Percentiles rank a stretch among this genome's conserved stretches.
Conservation (phyloP, 305 asterid genomes). For the Rubia tinctorum region DNA sequence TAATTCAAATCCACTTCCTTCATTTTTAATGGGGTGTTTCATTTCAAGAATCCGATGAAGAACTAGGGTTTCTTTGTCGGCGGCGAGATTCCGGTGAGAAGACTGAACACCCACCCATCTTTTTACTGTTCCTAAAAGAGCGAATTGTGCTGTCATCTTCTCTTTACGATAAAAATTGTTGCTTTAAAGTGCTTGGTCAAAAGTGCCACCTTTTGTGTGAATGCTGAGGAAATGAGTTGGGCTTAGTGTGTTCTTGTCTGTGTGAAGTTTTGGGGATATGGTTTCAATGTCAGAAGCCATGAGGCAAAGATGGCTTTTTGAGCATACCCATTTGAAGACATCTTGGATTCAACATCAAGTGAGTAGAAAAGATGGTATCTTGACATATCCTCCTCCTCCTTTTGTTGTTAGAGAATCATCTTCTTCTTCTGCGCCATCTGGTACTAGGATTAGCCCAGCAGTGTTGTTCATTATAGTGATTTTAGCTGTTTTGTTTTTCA, state of each 20-base stretch:
- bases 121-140: not conserved
- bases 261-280: not conserved
- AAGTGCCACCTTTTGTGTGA: constrained; percentile 12
- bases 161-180: constrained; percentile 15
- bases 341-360: constrained; percentile 34
- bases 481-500: constrained; percentile 50
- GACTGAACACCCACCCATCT: not conserved
- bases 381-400: constrained; percentile 46
- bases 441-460: constrained; percentile 41
- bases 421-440: constrained; percentile 40
- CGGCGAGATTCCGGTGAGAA: constrained; percentile 27
- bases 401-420: constrained; percentile 40
- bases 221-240: constrained; percentile 16
- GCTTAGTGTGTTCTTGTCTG: constrained; percentile 28
- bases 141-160: constrained; percentile 15
- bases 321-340: constrained; percentile 35
- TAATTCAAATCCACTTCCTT: constrained; percentile 13
- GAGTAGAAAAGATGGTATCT: constrained; percentile 29
- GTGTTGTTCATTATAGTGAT: constrained; percentile 41
- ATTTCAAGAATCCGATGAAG: constrained; percentile 44
- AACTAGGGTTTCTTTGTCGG: constrained; percentile 51
- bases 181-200: constrained; percentile 14
- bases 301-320: constrained; percentile 29
- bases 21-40: constrained; percentile 11
- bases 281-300: constrained; percentile 25